Percentiles rank a stretch among this genome's conserved stretches.
Conservation (phyloP, 129 eudicot genomes). For the Silybum marianum region DNA sequence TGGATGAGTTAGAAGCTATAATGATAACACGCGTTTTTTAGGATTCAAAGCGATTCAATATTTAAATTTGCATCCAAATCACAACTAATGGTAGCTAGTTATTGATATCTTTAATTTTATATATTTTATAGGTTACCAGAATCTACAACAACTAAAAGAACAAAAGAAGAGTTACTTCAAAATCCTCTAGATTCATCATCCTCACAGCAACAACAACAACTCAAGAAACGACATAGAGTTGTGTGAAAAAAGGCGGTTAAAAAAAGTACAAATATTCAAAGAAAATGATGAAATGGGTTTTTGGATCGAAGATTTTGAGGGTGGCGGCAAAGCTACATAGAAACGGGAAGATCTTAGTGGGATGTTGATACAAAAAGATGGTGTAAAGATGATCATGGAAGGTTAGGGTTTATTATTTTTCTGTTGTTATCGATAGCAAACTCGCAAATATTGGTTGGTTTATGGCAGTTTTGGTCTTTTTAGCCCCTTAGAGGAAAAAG, state of each 20-base stretch:
- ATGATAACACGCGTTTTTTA: not conserved
- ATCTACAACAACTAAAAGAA: slow-evolving; percentile 31
- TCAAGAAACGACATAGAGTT: slow-evolving; percentile 34
- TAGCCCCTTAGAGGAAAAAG: not conserved
- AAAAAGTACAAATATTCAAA: slow-evolving; percentile 8
- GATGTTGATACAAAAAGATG: slow-evolving; percentile 12
- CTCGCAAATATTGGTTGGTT: slow-evolving; percentile 26
- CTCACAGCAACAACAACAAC: slow-evolving; percentile 34
- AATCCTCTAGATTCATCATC: slow-evolving; percentile 39
- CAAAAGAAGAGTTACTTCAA: slow-evolving; percentile 34
- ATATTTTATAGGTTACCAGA: slow-evolving; percentile 31
- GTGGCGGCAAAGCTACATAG: slow-evolving; percentile 2
- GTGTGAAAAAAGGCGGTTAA: slow-evolving; percentile 11
- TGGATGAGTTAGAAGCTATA: not conserved
- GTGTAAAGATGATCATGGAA: slow-evolving; percentile 24
- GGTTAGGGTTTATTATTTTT: slow-evolving; percentile 24
- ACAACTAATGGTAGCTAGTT: not conserved
- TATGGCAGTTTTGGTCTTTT: slow-evolving; percentile 26
- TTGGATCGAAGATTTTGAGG: slow-evolving; percentile 6
- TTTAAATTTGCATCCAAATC: not conserved
- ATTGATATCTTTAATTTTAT: not conserved
- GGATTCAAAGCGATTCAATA: not conserved
- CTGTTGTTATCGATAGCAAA: not conserved
- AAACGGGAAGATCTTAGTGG: slow-evolving; percentile 12
- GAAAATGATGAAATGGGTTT: not conserved